Percentiles rank a stretch among this genome's conserved stretches.
These are phyloP conservation scores for Sporothrix protearum DNA, from an alignment of 2,329 filamentous ascomycete species.

Conservation along the genomic window DNA sequence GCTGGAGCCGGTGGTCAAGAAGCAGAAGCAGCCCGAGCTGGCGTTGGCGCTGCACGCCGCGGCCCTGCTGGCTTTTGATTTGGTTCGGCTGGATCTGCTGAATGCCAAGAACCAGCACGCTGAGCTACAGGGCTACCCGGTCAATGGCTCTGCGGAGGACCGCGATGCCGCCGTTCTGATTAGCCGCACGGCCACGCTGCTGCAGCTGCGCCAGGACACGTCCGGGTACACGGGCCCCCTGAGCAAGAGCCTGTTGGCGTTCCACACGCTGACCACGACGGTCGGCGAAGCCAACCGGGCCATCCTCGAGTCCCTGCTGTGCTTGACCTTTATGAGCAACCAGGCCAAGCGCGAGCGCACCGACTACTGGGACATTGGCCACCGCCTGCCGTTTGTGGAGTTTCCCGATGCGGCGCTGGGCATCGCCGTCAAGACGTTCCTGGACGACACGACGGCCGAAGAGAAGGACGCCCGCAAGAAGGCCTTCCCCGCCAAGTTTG, in stretches of 20 bases:
- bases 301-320: conserved; percentile 76
- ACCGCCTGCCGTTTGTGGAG: conserved; percentile 42
- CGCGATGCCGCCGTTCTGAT: conserved; percentile 76
- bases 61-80: conserved; percentile 77
- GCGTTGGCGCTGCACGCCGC: conserved; percentile 64
- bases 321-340: conserved; percentile 74
- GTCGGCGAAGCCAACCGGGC: conserved; percentile 78
- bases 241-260: conserved; percentile 82
- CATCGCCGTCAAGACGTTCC: conserved; percentile 74
- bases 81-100: conserved; percentile 74
- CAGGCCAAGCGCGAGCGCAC: conserved; percentile 69
- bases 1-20: conserved; percentile 53
- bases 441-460: conserved; percentile 52
- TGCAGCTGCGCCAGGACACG: conserved; percentile 74
- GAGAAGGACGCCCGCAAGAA: conserved; percentile 41
- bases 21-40: conserved; percentile 43
- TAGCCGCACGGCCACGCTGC: conserved; percentile 78
- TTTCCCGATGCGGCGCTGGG: conserved; percentile 71
- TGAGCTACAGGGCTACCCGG: conserved; percentile 53
- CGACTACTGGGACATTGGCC: conserved; percentile 65
- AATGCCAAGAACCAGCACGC: conserved; percentile 61
- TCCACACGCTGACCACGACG: conserved; percentile 76
- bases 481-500: conserved; percentile 51
- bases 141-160: conserved; percentile 64
- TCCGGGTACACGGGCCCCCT: conserved; percentile 94